Conservation (phyloP, 139 green algal genomes). For the Chlamydomonas eustigma region DNA sequence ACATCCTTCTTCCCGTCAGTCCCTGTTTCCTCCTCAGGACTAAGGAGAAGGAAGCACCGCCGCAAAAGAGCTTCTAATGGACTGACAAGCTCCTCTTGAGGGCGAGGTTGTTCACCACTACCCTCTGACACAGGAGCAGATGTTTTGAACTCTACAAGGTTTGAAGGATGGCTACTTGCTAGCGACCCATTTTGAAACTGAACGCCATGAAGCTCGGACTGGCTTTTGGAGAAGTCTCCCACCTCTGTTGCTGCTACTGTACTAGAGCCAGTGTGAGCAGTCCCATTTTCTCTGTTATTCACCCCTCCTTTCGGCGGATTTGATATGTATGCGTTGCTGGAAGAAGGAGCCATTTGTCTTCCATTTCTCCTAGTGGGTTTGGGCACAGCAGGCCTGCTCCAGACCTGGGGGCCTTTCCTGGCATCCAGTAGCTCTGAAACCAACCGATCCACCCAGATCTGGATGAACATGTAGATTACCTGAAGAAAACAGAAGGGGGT, state of each 20-base stretch:
- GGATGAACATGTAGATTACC: slow-evolving; percentile 52
- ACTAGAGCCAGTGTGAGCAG: background rate
- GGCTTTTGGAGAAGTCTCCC: too few relatives aligned
- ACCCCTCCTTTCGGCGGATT: too few relatives aligned
- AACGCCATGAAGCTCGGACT: too few relatives aligned
- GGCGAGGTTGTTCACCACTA: too few relatives aligned
- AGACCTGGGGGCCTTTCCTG: slow-evolving; percentile 2
- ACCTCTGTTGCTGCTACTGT: background rate
- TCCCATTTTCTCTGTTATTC: too few relatives aligned
- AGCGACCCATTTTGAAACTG: too few relatives aligned
- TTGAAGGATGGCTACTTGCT: too few relatives aligned
- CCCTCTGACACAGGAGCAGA: too few relatives aligned
- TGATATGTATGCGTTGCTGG: too few relatives aligned
- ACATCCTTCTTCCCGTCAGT: too few relatives aligned
- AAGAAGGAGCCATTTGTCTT: background rate
- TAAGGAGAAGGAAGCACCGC: background rate
- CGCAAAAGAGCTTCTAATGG: background rate
- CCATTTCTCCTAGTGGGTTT: background rate
- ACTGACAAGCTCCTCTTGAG: too few relatives aligned
- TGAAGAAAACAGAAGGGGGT: background rate
- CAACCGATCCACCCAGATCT: slow-evolving; percentile 43
- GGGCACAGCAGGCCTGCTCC: background rate
- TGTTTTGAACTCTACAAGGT: too few relatives aligned
- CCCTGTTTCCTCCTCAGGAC: slow-evolving; percentile 6
- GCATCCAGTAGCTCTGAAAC: slow-evolving; percentile 31